These are phyloP conservation scores for Erysimum cheiranthoides DNA, from an alignment of 345 rosid species.

Conservation along the genomic window DNA sequence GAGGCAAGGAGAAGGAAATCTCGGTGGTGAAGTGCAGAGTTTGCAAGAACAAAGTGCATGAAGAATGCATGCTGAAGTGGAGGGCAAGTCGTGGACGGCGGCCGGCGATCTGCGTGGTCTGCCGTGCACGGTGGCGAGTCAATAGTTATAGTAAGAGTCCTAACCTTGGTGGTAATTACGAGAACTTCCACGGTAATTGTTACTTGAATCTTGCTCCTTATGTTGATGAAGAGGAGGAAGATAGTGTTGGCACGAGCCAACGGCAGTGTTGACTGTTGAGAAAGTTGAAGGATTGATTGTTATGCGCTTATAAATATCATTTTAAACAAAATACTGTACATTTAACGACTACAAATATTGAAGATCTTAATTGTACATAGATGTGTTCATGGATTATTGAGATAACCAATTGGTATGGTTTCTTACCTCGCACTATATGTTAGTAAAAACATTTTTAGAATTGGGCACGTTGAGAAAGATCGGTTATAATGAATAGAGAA, in stretches of 20 bases:
- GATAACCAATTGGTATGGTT: not conserved
- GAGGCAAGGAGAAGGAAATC: conserved; percentile 34
- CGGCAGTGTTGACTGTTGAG: conserved; percentile 37
- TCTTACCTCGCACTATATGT: not conserved
- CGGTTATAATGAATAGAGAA: not conserved
- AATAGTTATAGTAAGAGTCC: conserved; percentile 24
- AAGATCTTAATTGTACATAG: not conserved
- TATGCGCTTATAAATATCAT: conserved; percentile 11
- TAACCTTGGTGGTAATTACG: conserved; percentile 29
- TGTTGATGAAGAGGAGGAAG: conserved; percentile 49
- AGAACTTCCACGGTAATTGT: conserved; percentile 35
- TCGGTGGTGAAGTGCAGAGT: conserved; percentile 63
- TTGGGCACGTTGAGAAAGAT: not conserved
- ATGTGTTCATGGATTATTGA: not conserved
- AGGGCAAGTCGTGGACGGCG: conserved; percentile 76
- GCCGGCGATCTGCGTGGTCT: conserved; percentile 69
- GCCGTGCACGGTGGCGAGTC: conserved; percentile 80
- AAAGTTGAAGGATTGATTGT: conserved; percentile 8
- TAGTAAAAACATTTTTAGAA: too few relatives aligned
- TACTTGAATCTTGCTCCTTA: conserved; percentile 80
- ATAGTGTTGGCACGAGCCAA: conserved; percentile 45
- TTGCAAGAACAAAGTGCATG: conserved; percentile 76
- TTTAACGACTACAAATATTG: not conserved
- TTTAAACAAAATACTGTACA: not conserved
- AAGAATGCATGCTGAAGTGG: conserved; percentile 82